Conservation (phyloP, 208 protist genomes). For the Herpetomonas tarakana region DNA sequence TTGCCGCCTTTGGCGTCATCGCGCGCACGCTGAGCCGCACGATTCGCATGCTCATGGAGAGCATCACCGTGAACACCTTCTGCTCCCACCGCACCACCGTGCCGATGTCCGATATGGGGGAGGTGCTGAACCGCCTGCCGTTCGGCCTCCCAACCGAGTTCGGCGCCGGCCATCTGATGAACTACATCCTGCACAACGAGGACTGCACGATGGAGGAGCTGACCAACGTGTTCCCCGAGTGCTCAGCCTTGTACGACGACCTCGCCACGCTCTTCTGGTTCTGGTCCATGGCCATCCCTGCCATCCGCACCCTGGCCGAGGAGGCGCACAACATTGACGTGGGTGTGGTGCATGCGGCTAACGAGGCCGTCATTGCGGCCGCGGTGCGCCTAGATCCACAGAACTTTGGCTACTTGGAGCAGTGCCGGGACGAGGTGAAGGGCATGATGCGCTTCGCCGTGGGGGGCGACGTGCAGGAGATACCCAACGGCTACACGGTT, state of each 20-base stretch:
- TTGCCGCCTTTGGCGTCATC: slow-evolving; percentile 78
- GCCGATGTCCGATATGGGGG: slow-evolving; percentile 46
- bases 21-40: slow-evolving; percentile 65
- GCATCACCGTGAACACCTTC: slow-evolving; percentile 57
- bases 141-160: slow-evolving; percentile 78
- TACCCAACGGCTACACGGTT: slow-evolving; percentile 14
- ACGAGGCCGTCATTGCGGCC: slow-evolving; percentile 30
- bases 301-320: slow-evolving; percentile 32
- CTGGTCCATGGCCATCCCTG: slow-evolving; percentile 65
- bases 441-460: slow-evolving; percentile 8
- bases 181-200: slow-evolving; percentile 65
- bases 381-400: slow-evolving; percentile 23
- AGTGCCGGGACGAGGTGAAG: background rate
- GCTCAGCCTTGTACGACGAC: slow-evolving; percentile 32
- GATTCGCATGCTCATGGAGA: slow-evolving; percentile 68
- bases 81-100: slow-evolving; percentile 34
- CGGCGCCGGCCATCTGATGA: slow-evolving; percentile 70
- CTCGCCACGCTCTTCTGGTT: slow-evolving; percentile 79
- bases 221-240: slow-evolving; percentile 48
- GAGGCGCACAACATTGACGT: slow-evolving; percentile 18
- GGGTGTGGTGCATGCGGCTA: slow-evolving; percentile 27
- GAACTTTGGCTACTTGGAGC: background rate
- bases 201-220: slow-evolving; percentile 54
- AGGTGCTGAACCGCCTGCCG: slow-evolving; percentile 52
- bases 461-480: slow-evolving; percentile 10